Base-by-base conservation (phyloP, 1,284 basidiomycete species). In the Cryptococcus sp. region DNA sequence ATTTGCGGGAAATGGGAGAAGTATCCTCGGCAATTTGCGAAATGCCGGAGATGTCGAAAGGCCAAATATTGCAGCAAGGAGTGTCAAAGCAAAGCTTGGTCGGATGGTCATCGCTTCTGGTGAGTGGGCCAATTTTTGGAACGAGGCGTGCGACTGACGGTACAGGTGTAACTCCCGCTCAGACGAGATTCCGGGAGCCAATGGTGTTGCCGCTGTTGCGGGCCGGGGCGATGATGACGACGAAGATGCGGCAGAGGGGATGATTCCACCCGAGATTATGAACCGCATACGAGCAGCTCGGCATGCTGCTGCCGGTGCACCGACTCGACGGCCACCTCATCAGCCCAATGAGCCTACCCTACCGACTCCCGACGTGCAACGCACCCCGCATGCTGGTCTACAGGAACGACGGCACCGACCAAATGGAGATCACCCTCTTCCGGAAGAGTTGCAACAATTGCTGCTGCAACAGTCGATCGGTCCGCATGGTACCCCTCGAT, bases 31-130 rank as follows among this genome's bases (percentile, higher is more conserved):
- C 91, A 98, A 72, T 98, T 98, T 74, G 93, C 94, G 18, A 98
- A 98, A 70, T 98, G 94, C 66, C 75, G 95, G 47, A 77, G 93
- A 54, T 98, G 95, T 75, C 76, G 93, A 59, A 97, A 97, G 74
- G 94, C 94, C 10, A 98, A 98, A 73, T 98, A 98, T 71, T 98
- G 95, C 70, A 89, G 88, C 47, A 97, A 97, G 73, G 87, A 92
- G 60, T 98, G 95, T 71, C 94, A 98, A 76, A 91, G 87, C 63
- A 89, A 86, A 32, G 93, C 92, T 2, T 98, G 93, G 95, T 87
- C 86, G 57, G 91, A 93, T 65, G 94, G 95, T 0, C 94, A 98
- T 71, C 80, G 94, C 45, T 97, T 72, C 57, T 73, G 72, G 71
- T 73, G 49, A 52, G 69, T 60, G 12, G 5, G 24, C 23, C 7